Base-by-base conservation (phyloP, 257 asterid genomes). In the Solanum acaule region DNA sequence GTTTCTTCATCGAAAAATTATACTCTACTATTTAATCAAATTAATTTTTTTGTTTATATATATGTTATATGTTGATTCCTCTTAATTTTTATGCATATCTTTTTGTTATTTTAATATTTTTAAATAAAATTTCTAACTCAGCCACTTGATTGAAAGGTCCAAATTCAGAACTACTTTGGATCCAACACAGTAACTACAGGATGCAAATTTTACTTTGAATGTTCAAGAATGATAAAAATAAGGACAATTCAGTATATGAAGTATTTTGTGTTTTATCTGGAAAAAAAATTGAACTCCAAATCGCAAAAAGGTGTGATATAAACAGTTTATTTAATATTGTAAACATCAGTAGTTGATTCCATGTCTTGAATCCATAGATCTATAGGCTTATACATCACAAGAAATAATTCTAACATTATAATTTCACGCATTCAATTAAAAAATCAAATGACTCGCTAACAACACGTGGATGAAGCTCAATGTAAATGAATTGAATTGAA, bases 271-370 rank as follows among this genome's bases (percentile, higher is more conserved):
- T 77, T 77, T 15, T 49, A 49, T 49, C 23, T 2, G 23, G 59
- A 5, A 1, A 4, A 56, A 2, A 2, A 12, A 1, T 9, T 0
- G 27, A 59, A 59, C 27, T 59, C 13, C 12, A 59, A 3, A 22
- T 22, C 13, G 1, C 6, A 59, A 35, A 4, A 0, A 70, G 2
- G 6, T 40, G 1, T 40, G 4, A 77, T 13, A 2, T n/a, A n/a
- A 4, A 14, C 1, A 3, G 1, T 38, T 0, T 40, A 38, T 4
- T 10, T 2, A 1, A 67, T 13, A n/a, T 6, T 77, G 3, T 15
- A 38, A 23, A 5, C 1, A 38, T 38, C 14, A 76, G 0, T 33
- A 8, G 0, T 1, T 23, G 8, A 7, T 16, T 40, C 0, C 10
- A 40, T 6, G 2, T 1, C 3, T 77, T 11, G 3, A 78, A 78